phyloP scores from a whole-genome alignment of 2,329 filamentous ascomycete genomes.

The Diplodia sapinea region DNA sequence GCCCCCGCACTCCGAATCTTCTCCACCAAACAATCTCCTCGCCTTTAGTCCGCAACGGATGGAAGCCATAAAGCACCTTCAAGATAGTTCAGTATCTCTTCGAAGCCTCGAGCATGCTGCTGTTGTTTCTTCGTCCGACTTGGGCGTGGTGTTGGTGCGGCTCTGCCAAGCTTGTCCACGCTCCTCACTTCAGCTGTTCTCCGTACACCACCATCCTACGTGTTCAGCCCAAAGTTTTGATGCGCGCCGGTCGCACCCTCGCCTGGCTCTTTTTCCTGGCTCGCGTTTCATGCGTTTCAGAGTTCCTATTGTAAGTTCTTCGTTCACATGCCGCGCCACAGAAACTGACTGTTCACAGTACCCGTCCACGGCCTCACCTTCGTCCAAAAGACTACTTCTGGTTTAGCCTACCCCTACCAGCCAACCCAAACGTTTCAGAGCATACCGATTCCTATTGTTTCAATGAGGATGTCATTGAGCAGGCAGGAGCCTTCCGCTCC shows the following conservation, averaged over 20 bases:
- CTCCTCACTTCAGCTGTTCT: constrained; percentile 3
- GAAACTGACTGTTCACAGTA: neutral
- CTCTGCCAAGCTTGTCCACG: neutral
- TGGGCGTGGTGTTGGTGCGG: neutral
- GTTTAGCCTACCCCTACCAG: neutral
- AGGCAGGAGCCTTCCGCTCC: neutral
- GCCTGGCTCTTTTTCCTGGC: too few relatives aligned
- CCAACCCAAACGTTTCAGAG: neutral
- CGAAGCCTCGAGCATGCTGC: neutral
- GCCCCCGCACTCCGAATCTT: neutral
- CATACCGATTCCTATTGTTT: neutral
- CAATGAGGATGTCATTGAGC: neutral
- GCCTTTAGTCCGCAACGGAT: neutral
- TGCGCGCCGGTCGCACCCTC: neutral
- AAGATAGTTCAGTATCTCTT: neutral
- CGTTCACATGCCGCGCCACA: neutral
- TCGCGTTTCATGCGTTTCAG: neutral
- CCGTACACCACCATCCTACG: neutral
- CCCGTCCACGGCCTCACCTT: neutral
- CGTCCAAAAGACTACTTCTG: neutral
- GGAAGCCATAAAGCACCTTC: neutral
- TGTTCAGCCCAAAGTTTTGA: neutral
- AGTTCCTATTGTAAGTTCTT: neutral
- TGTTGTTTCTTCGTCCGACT: neutral
- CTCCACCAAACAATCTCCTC: neutral